Evolutionary conservation across 805 yeast genomes (phyloP).

Genomic region (Priceomyces melissophilus): DNA sequence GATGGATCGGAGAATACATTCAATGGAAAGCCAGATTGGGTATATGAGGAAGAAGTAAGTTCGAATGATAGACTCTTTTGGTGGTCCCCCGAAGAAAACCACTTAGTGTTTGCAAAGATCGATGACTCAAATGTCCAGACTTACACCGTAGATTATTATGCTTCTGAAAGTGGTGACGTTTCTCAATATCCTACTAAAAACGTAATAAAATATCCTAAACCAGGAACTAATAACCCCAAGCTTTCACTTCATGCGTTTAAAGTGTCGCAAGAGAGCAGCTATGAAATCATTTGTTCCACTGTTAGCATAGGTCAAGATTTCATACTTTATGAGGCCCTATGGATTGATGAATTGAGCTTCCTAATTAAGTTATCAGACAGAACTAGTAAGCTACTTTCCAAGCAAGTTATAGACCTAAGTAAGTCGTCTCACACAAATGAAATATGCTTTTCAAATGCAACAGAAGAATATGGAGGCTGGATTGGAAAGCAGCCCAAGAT

Average conservation of each 20-base stretch:
- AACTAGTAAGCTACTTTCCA: slow-evolving; percentile 50
- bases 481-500: slow-evolving; percentile 42
- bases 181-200: slow-evolving; percentile 46
- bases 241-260: slow-evolving; percentile 43
- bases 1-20: slow-evolving; percentile 53
- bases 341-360: slow-evolving; percentile 50
- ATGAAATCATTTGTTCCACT: slow-evolving; percentile 8
- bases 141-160: slow-evolving; percentile 49
- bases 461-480: slow-evolving; percentile 53
- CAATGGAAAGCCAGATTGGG: slow-evolving; percentile 80
- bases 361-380: slow-evolving; percentile 65
- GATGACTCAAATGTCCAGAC: slow-evolving; percentile 58
- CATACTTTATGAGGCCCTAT: slow-evolving; percentile 59
- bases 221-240: slow-evolving; percentile 62
- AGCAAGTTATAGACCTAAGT: slow-evolving; percentile 40
- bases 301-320: slow-evolving; percentile 36
- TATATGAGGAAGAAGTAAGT: slow-evolving; percentile 77
- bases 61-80: slow-evolving; percentile 58
- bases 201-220: slow-evolving; percentile 64
- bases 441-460: slow-evolving; percentile 32
- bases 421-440: slow-evolving; percentile 28
- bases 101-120: slow-evolving; percentile 50
- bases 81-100: slow-evolving; percentile 68
- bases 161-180: background rate
- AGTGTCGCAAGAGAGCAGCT: slow-evolving; percentile 17